Evolutionary conservation across 768 basidiomycete genomes (phyloP).

Genomic region (Clitopilus hobsonii): DNA sequence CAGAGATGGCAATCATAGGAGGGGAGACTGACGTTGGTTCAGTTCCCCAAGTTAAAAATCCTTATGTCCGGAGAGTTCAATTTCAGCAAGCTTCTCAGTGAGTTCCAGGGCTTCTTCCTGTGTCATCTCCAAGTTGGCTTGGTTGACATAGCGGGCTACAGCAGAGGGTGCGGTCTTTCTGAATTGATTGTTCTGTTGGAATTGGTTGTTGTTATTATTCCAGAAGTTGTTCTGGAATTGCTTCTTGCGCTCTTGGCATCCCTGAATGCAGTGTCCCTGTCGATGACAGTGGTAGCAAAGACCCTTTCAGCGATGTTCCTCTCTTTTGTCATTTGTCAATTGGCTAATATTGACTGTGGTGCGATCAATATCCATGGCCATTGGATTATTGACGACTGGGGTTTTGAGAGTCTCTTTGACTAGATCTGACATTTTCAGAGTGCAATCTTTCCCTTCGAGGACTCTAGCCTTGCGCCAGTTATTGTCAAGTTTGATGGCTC

Average conservation of each 20-base stretch:
- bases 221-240: background rate
- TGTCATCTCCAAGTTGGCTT: background rate
- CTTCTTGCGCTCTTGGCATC: background rate
- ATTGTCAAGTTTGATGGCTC: background rate
- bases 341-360: background rate
- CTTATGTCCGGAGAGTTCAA: too few relatives aligned
- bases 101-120: background rate
- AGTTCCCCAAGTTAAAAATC: background rate
- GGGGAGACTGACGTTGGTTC: background rate
- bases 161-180: too few relatives aligned
- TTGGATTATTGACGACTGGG: background rate
- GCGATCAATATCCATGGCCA: background rate
- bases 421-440: background rate
- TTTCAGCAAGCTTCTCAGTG: background rate
- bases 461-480: background rate
- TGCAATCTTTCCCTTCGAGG: background rate
- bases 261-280: background rate
- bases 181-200: background rate
- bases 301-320: background rate
- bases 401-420: background rate
- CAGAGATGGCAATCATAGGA: background rate
- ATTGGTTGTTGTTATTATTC: background rate
- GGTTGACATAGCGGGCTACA: too few relatives aligned
- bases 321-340: background rate
- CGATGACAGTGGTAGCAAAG: background rate